Base-by-base conservation (phyloP, 257 asterid species). In the Cinchona pubescens region DNA sequence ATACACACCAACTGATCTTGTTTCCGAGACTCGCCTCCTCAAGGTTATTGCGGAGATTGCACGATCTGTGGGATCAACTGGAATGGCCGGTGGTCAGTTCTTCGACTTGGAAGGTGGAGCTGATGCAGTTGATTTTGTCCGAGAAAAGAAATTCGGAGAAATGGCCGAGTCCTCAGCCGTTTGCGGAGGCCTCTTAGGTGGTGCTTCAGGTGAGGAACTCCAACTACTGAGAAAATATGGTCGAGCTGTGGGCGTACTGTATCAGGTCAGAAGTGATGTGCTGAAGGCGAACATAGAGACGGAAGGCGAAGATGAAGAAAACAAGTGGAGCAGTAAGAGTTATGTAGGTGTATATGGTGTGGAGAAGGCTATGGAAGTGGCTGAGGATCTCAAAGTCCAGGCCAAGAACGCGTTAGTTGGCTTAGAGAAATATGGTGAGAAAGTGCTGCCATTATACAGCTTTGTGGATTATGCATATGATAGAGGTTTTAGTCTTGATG, bases 121-220 rank as follows among this genome's bases (percentile, higher is more conserved):
- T 23, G 83, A 87, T 46, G 92, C 88, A 16, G 88, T 94, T 25
- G 94, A 87, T 23, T 90, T 89, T 32, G 90, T 92, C 42, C 95
- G 90, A 79, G 95, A 92, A 70, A 94, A 90, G 86, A 94, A 94
- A 79, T 94, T 80, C 23, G 97, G 98, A 12, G 98, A 94, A 82
- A 92, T 94, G 98, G 97, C 91, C 0, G 92, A 88, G 82, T 94
- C 96, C 86, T 94, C 98, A 13, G 98, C 98, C 0, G 98, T 88
- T 5, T 94, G 98, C 49, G 98, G 98, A 21, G 98, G 90, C 49
- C 81, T 89, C 6, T 82, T 94, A 11, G 97, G 85, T 0, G 97
- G 98, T 38, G 98, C 98, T n/a, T 85, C 97, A 4, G 97, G 90
- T 32, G 97, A 90, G 35, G 98, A 94, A 85, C 82, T 94, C 75